Evolutionary conservation across 2,329 filamentous ascomycete genomes (phyloP).

Genomic region (Aspergillus niger): DNA sequence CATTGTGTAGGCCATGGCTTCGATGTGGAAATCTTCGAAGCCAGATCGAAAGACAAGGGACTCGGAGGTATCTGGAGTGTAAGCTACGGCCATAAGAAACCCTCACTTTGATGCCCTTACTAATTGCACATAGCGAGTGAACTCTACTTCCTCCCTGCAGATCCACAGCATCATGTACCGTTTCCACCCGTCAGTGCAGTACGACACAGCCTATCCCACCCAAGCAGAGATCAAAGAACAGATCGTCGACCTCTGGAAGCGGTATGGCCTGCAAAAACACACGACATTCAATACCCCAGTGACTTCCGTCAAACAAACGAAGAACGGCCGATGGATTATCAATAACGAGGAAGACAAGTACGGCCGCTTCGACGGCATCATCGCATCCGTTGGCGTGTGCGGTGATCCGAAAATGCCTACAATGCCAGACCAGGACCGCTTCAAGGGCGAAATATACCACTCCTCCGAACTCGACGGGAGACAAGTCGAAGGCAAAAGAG

Average conservation of each 20-base stretch:
- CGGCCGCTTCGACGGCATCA: slow-evolving; percentile 75
- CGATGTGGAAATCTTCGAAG: slow-evolving; percentile 77
- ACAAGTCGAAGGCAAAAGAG: slow-evolving; percentile 70
- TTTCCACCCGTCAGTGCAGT: slow-evolving; percentile 78
- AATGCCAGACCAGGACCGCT: slow-evolving; percentile 70
- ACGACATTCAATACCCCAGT: slow-evolving; percentile 73
- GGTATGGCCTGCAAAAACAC: slow-evolving; percentile 68
- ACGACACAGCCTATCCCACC: slow-evolving; percentile 74
- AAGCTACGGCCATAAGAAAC: slow-evolving; percentile 31
- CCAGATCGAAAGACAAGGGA: slow-evolving; percentile 61
- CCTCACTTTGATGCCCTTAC: background rate
- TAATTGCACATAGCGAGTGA: slow-evolving; percentile 61
- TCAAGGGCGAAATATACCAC: slow-evolving; percentile 72
- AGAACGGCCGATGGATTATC: slow-evolving; percentile 72
- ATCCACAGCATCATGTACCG: slow-evolving; percentile 87
- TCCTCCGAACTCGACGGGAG: slow-evolving; percentile 75
- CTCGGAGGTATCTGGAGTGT: slow-evolving; percentile 82
- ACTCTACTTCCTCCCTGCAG: slow-evolving; percentile 78
- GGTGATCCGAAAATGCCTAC: slow-evolving; percentile 74
- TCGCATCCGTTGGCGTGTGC: slow-evolving; percentile 78
- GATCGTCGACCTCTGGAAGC: slow-evolving; percentile 71
- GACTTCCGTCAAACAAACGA: slow-evolving; percentile 68
- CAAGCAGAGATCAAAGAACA: slow-evolving; percentile 74
- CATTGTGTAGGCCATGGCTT: slow-evolving; percentile 86
- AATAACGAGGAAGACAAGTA: slow-evolving; percentile 70